A percentile compares a stretch with the other conserved stretches of the same genome.
phyloP scores from a whole-genome alignment of 2,329 filamentous ascomycete species.

The Camptophora hylomeconis region DNA sequence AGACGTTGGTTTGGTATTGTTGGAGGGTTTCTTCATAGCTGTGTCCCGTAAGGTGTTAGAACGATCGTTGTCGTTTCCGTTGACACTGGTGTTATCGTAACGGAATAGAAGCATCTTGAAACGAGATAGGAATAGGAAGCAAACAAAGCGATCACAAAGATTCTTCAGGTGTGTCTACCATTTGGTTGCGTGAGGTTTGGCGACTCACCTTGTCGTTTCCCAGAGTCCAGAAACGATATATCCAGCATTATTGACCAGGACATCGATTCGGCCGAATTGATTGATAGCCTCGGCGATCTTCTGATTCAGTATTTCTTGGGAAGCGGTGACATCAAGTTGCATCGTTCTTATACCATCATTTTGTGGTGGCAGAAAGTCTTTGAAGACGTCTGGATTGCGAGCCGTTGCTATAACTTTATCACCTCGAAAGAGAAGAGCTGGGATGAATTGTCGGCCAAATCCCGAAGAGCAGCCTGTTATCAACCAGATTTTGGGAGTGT shows the following conservation, averaged over 20 bases:
- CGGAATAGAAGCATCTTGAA: too few relatives aligned
- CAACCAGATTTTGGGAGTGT: constrained; percentile 14
- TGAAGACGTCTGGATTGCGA: constrained; percentile 17
- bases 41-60: too few relatives aligned
- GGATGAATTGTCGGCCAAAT: constrained; percentile 15
- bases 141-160: too few relatives aligned
- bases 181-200: too few relatives aligned
- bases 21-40: constrained; percentile 39
- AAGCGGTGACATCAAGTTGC: constrained; percentile 18
- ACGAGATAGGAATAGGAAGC: too few relatives aligned
- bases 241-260: constrained; percentile 17
- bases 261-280: constrained; percentile 22
- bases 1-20: constrained; percentile 44
- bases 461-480: constrained; percentile 20
- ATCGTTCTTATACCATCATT: too few relatives aligned
- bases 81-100: too few relatives aligned
- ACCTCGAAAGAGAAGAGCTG: constrained; percentile 9
- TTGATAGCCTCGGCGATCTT: constrained; percentile 13
- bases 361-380: background rate
- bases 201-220: too few relatives aligned
- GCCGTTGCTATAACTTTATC: constrained; percentile 19
- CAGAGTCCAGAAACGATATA: constrained; percentile 15
- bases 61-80: too few relatives aligned
- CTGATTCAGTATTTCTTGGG: constrained; percentile 12
- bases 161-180: too few relatives aligned